A percentile compares a stretch with the other conserved stretches of the same genome.
phyloP scores from a whole-genome alignment of 305 asterid genomes.

The Lippia alba region DNA sequence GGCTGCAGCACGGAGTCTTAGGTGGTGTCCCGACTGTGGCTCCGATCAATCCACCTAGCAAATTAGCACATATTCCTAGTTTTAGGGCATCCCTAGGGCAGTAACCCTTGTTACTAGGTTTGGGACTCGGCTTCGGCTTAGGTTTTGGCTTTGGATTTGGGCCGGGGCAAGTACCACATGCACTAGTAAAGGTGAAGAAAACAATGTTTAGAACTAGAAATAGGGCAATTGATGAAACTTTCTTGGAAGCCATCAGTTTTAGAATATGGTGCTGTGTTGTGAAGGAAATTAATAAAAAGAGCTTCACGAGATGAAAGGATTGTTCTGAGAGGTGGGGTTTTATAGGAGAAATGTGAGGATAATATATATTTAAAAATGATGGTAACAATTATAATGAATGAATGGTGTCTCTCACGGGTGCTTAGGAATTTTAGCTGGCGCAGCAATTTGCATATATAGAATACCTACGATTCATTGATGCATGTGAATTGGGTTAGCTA shows the following conservation, averaged over 20 bases:
- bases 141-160: conserved; percentile 28
- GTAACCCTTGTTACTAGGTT: conserved; percentile 14
- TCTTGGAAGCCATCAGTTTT: conserved; percentile 14
- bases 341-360: background rate
- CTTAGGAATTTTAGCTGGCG: too few species aligned
- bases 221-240: conserved; percentile 3
- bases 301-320: background rate
- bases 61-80: too few species aligned
- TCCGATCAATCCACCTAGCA: too few species aligned
- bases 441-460: background rate
- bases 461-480: too few species aligned
- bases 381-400: background rate
- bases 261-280: background rate
- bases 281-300: background rate
- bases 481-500: background rate
- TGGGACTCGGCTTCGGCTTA: conserved; percentile 40
- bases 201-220: conserved; percentile 49
- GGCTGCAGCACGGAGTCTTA: too few species aligned
- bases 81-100: too few species aligned
- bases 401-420: background rate
- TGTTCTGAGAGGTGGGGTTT: background rate
- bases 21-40: too few species aligned
- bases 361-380: too few species aligned
- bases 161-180: conserved; percentile 49
- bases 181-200: conserved; percentile 52